phyloP scores from a whole-genome alignment of 108 stramenopile species.

The Fistulifera pelliculosa region DNA sequence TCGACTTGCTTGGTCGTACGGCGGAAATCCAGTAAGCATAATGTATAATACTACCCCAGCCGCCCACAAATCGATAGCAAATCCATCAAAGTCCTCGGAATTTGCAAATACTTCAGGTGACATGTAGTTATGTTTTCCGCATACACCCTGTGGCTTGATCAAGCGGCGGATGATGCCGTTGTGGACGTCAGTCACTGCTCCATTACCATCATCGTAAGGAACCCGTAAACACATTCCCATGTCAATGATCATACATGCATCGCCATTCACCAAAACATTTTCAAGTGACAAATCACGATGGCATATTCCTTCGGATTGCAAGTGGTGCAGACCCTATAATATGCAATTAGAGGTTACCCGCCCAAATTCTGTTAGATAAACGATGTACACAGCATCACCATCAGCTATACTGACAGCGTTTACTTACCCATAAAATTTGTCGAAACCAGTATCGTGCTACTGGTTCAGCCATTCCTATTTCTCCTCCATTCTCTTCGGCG shows the following conservation, averaged over 20 bases:
- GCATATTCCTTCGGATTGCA: slow-evolving; percentile 81
- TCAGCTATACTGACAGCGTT: neutral
- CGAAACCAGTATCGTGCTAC: slow-evolving; percentile 84
- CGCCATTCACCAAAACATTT: slow-evolving; percentile 75
- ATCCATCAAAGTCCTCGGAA: slow-evolving; percentile 73
- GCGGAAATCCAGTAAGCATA: slow-evolving; percentile 90
- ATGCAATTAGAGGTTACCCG: neutral
- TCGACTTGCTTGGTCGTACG: slow-evolving; percentile 69
- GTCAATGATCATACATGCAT: slow-evolving; percentile 83
- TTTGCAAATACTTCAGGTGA: slow-evolving; percentile 85
- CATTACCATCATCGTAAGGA: slow-evolving; percentile 61
- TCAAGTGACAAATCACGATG: slow-evolving; percentile 88
- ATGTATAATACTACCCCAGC: slow-evolving; percentile 92
- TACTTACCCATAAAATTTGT: slow-evolving; percentile 68
- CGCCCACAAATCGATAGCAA: slow-evolving; percentile 93
- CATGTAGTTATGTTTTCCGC: slow-evolving; percentile 96
- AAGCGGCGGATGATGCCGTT: slow-evolving; percentile 50
- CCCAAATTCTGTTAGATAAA: no score
- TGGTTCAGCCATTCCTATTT: slow-evolving; percentile 74
- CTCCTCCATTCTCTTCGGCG: slow-evolving; percentile 62
- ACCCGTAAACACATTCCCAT: slow-evolving; percentile 94
- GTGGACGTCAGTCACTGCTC: slow-evolving; percentile 40
- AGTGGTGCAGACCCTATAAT: slow-evolving; percentile 64
- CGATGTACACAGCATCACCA: no score
- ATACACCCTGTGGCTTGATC: slow-evolving; percentile 75